Conservation (phyloP, 2,329 filamentous ascomycete genomes). For the Zymoseptoria passerinii region DNA sequence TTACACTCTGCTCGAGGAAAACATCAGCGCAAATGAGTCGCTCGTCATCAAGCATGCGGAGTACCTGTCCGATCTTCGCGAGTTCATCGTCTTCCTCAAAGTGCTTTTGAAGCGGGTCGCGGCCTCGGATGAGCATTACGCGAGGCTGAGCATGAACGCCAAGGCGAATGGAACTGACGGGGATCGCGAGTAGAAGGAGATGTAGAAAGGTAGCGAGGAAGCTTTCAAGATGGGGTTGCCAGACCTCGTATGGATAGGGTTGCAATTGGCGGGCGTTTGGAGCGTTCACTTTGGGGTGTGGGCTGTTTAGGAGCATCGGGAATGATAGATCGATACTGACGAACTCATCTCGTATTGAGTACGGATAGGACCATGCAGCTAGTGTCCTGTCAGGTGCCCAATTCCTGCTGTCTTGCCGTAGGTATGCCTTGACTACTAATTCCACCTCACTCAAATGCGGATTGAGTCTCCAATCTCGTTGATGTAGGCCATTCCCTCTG, state of each 20-base stretch:
- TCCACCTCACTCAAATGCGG: background rate
- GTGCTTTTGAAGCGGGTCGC: background rate
- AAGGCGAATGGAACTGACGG: background rate
- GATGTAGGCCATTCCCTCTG: slow-evolving; percentile 4
- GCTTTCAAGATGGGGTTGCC: too few species aligned
- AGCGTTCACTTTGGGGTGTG: too few species aligned
- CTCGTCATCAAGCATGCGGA: background rate
- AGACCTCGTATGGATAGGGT: too few species aligned
- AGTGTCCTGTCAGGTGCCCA: background rate
- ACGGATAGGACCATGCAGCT: background rate
- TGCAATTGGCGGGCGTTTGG: too few species aligned
- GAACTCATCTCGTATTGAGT: background rate
- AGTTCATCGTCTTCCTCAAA: background rate
- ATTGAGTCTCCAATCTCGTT: slow-evolving; percentile 7
- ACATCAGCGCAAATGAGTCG: background rate
- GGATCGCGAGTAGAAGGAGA: background rate
- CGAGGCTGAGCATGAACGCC: too few species aligned
- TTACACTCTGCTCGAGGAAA: background rate
- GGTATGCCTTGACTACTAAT: background rate
- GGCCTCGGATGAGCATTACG: background rate
- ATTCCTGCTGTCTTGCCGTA: too few species aligned
- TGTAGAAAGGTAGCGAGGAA: too few species aligned
- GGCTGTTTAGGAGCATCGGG: too few species aligned
- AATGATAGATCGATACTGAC: too few species aligned
- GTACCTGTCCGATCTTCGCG: background rate